These are phyloP conservation scores for Phytophthora citrophthora DNA, from an alignment of 352 stramenopile species.

Conservation along the genomic window DNA sequence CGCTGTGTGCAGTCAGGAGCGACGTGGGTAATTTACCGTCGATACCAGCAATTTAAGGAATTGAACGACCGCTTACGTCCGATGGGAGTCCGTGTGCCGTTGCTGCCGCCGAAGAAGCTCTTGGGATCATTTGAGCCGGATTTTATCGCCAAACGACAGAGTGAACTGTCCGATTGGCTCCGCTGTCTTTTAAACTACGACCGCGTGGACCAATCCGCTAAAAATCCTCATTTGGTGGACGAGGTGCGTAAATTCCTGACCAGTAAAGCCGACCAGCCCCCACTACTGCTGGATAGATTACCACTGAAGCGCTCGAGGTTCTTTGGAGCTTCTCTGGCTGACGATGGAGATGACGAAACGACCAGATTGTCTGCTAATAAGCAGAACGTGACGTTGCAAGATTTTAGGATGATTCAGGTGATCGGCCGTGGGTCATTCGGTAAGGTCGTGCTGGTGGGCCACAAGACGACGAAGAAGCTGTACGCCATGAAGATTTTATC, in stretches of 20 bases:
- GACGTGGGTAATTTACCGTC: constrained; percentile 83
- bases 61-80: constrained; percentile 70
- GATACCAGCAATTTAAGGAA: constrained; percentile 87
- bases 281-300: constrained; percentile 71
- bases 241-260: constrained; percentile 85
- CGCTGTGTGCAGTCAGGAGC: constrained; percentile 73
- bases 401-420: constrained; percentile 89
- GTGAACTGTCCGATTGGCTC: constrained; percentile 75
- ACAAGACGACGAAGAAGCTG: constrained; percentile 88
- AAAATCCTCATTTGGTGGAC: constrained; percentile 80
- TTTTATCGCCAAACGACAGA: constrained; percentile 79
- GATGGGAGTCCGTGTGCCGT: constrained; percentile 72
- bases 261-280: constrained; percentile 82
- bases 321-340: constrained; percentile 67
- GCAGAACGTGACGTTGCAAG: constrained; percentile 64
- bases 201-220: constrained; percentile 69
- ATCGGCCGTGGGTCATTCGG: constrained; percentile 93
- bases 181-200: constrained; percentile 73
- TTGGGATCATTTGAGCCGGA: constrained; percentile 84
- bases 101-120: constrained; percentile 86
- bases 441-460: constrained; percentile 89
- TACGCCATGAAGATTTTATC: constrained; percentile 94
- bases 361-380: constrained; percentile 27
- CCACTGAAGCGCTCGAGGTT: constrained; percentile 71
- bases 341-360: constrained; percentile 57